A percentile compares a stretch with the other conserved stretches of the same genome.
phyloP scores from a whole-genome alignment of 1,284 basidiomycete genomes.

The Leccinum angustisporum region DNA sequence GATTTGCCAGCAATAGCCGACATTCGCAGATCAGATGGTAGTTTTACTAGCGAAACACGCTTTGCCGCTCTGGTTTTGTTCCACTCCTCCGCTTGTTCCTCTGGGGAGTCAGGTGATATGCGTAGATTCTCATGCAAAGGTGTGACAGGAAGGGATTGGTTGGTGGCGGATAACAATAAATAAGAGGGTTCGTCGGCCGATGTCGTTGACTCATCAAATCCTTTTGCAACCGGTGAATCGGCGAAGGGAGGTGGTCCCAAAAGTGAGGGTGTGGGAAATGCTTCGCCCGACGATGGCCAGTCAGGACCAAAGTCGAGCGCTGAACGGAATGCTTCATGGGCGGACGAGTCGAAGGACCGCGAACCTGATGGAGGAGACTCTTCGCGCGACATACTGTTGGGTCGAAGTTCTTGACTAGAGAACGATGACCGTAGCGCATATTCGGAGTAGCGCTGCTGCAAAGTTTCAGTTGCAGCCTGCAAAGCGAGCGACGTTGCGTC shows the following conservation, averaged over 20 bases:
- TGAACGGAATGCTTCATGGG: constrained; percentile 62
- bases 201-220: constrained; percentile 14
- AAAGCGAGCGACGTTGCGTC: constrained; percentile 69
- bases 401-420: constrained; percentile 40
- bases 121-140: constrained; percentile 46
- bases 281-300: constrained; percentile 44
- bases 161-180: constrained; percentile 35
- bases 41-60: constrained; percentile 74
- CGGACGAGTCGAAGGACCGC: constrained; percentile 47
- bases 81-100: constrained; percentile 82
- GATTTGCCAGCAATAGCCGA: constrained; percentile 28
- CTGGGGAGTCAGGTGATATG: constrained; percentile 43
- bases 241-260: constrained; percentile 35
- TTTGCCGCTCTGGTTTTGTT: constrained; percentile 79
- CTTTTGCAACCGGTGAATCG: constrained; percentile 38
- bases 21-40: constrained; percentile 59
- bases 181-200: constrained; percentile 26
- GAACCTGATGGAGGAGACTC: constrained; percentile 29
- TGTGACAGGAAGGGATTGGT: constrained; percentile 23
- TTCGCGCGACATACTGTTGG: constrained; percentile 22
- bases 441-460: constrained; percentile 46
- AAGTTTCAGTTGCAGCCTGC: constrained; percentile 65
- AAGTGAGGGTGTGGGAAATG: constrained; percentile 33
- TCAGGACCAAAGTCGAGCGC: constrained; percentile 57
- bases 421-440: constrained; percentile 38